Conservation (phyloP, 306 rosid genomes). For the Prinsepia uniflora region DNA sequence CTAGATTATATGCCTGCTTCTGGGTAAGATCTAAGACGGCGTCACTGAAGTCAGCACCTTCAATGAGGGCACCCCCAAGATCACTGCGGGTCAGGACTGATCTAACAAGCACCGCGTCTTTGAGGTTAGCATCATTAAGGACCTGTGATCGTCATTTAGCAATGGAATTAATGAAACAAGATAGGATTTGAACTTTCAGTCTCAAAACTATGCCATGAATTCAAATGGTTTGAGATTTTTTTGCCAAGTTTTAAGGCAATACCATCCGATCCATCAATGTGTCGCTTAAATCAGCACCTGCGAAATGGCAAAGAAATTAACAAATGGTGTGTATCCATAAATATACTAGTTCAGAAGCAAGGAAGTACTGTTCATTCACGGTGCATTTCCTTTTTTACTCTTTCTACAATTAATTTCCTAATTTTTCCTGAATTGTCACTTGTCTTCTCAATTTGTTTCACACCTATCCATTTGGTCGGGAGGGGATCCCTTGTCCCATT, state of each 20-base stretch:
- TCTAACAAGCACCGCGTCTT: conserved; percentile 68
- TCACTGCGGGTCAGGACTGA: conserved; percentile 95
- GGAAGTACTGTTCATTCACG: too few species aligned
- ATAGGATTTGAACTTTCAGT: neutral
- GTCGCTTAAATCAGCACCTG: conserved; percentile 93
- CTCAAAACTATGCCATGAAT: neutral
- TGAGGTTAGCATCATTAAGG: conserved; percentile 85
- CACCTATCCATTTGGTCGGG: too few species aligned
- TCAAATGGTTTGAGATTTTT: neutral
- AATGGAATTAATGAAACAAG: neutral
- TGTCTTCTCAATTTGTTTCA: too few species aligned
- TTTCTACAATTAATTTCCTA: too few species aligned
- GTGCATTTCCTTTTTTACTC: too few species aligned
- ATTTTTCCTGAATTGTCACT: too few species aligned
- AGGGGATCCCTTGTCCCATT: too few species aligned
- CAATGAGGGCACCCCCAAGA: conserved; percentile 78
- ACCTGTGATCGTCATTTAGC: conserved; percentile 35
- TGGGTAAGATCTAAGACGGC: conserved; percentile 86
- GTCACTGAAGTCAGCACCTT: conserved; percentile 93
- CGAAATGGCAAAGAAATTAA: neutral
- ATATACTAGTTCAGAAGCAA: too few species aligned
- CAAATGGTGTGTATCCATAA: neutral
- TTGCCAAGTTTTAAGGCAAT: conserved; percentile 8
- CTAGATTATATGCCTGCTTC: conserved; percentile 49
- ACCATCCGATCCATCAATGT: conserved; percentile 99